Evolutionary conservation across 2,329 filamentous ascomycete genomes (phyloP), one percentile per base, ranked within the genome.

Genomic region (Gnomoniopsis smithogilvyi): DNA sequence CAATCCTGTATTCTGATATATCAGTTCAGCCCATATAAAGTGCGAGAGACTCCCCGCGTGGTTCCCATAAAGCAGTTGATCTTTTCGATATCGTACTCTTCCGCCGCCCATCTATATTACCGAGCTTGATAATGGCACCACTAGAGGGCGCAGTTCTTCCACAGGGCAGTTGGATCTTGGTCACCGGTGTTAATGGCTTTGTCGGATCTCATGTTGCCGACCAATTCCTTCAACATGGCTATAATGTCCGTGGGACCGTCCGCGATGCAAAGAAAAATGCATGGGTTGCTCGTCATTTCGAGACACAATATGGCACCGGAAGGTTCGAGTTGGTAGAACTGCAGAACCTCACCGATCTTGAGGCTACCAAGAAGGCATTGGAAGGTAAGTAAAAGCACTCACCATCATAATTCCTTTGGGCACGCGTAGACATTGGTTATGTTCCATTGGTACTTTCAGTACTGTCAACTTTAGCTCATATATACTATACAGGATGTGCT

Each of bases 131-230:
- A 6, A 62, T 62, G 58, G 50, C 58, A 30, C 58, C 46, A 36
- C 59, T 64, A 54, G 26, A 58, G 51, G 34, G 56, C 56, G 55
- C 54, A 15, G 19, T 47, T 54, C 55, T 68, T 49, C 61, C 65
- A 1, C 38, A 33, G 3, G 30, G 48, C 50, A 62, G 65, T 14
- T 59, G 65, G 6, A 59, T 77, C 26, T 68, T 72, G n/a, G 73
- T 77, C 30, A 77, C 75, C 1, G 76, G 75, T 36, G 72, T 71
- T 58, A 78, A 77, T 61, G 75, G 75, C 62, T 75, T 76, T 59
- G 72, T 77, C 33, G 76, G 72, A 14, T 70, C 72, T 48, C 74
- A 76, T 63, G 73, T 72, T 54, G 67, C 71, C 49, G 71, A 73
- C 4, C 65, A 68, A 0, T 66, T 76, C 17, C 69, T 78, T 2